phyloP scores from a whole-genome alignment of 2,329 filamentous ascomycete species.

The Lojkania enalia region DNA sequence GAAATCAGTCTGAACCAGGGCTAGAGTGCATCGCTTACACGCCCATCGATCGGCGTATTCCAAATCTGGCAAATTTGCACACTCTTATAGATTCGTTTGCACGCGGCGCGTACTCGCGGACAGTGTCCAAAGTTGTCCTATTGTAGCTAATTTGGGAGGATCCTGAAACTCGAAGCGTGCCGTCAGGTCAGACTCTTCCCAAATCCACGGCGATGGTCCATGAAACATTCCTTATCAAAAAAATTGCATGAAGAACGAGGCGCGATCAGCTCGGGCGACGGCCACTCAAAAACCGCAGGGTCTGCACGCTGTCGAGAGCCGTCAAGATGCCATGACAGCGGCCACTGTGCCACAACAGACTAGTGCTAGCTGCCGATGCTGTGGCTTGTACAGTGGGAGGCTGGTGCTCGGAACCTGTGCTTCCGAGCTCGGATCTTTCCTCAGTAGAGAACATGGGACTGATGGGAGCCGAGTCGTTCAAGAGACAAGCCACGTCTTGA shows the following conservation, averaged over 20 bases:
- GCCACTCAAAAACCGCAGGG: background rate
- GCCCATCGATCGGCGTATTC: no score
- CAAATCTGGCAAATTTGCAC: no score
- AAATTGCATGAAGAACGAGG: background rate
- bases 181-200: constrained; percentile 3
- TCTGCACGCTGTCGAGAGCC: background rate
- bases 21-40: no score
- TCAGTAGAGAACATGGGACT: no score
- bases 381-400: background rate
- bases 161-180: constrained; percentile 7
- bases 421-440: background rate
- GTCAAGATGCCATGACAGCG: no score
- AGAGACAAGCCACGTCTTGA: no score
- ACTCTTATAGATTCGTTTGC: no score
- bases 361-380: background rate
- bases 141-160: no score
- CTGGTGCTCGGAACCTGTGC: background rate
- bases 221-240: background rate
- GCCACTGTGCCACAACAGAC: background rate
- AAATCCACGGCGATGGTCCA: constrained; percentile 1
- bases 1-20: no score
- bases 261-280: background rate
- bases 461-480: no score
- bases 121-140: no score
- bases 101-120: no score